These are phyloP conservation scores for Ganoderma lucidum DNA, from an alignment of 1,284 basidiomycete species.

Conservation along the genomic window DNA sequence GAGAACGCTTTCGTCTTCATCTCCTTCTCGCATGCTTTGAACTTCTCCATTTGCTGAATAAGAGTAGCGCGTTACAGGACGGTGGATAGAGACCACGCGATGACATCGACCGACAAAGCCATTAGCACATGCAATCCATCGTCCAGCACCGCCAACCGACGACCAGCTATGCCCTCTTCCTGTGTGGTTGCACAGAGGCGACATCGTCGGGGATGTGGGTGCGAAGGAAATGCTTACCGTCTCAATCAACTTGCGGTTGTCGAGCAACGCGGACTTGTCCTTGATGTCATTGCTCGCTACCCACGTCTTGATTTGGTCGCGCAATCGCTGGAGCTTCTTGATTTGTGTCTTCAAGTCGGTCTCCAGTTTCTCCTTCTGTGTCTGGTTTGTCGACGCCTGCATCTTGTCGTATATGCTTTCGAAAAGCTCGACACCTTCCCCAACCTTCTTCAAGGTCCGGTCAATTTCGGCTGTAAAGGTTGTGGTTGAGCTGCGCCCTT, in stretches of 20 bases:
- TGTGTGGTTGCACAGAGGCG: constrained; percentile 13
- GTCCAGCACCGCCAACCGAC: constrained; percentile 17
- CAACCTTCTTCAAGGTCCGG: constrained; percentile 93
- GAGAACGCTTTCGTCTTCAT: constrained; percentile 99
- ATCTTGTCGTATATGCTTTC: constrained; percentile 98
- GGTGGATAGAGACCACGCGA: constrained; percentile 21
- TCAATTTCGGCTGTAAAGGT: constrained; percentile 87
- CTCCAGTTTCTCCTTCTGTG: constrained; percentile 97
- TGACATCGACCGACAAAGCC: constrained; percentile 19
- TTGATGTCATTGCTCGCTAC: constrained; percentile 98
- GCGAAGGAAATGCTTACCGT: constrained; percentile 71
- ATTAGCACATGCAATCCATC: constrained; percentile 25
- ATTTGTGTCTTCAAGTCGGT: constrained; percentile 97
- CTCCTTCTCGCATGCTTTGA: constrained; percentile 99
- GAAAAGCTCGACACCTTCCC: constrained; percentile 94
- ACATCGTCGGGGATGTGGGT: constrained; percentile 11
- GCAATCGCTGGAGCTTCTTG: constrained; percentile 97
- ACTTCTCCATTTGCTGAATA: constrained; percentile 99
- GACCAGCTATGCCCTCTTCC: constrained; percentile 29
- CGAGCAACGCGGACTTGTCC: constrained; percentile 94
- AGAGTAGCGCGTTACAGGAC: constrained; percentile 27
- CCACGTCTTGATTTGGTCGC: constrained; percentile 99
- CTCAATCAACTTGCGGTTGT: constrained; percentile 96
- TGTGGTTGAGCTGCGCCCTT: constrained; percentile 11
- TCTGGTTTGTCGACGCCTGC: constrained; percentile 91